Evolutionary conservation across 768 basidiomycete species (phyloP).

Genomic region (Dioszegia hungarica): DNA sequence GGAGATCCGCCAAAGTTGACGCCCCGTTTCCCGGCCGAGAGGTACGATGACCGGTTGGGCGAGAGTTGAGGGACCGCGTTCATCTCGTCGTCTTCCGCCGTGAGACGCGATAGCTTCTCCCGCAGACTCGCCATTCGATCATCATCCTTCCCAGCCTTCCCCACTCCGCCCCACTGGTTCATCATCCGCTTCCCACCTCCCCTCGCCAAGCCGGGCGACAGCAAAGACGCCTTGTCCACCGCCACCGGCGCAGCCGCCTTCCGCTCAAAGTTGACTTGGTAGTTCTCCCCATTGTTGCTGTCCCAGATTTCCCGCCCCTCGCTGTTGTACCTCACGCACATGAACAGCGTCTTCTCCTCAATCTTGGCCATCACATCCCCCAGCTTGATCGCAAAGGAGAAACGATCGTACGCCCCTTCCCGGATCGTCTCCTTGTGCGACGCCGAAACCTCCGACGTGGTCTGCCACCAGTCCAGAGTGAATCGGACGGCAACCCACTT

Average conservation of each 20-base stretch:
- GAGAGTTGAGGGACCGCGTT: conserved; percentile 17
- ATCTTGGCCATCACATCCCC: conserved; percentile 70
- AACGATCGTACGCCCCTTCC: conserved; percentile 44
- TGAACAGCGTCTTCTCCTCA: conserved; percentile 74
- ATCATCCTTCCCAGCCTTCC: conserved; percentile 50
- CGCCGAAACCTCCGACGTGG: conserved; percentile 85
- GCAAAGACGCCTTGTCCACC: conserved; percentile 6
- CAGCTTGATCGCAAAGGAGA: conserved; percentile 53
- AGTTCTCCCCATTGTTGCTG: conserved; percentile 75
- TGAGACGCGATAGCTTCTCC: conserved; percentile 65
- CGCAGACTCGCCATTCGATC: conserved; percentile 61
- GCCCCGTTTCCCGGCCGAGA: conserved; percentile 12
- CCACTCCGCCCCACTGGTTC: conserved; percentile 33
- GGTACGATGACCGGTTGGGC: conserved; percentile 17
- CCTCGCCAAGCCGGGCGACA: conserved; percentile 23
- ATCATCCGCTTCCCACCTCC: conserved; percentile 43
- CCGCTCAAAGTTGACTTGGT: conserved; percentile 64
- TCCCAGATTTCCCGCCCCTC: conserved; percentile 84
- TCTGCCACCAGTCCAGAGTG: conserved; percentile 93
- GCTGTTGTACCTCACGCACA: conserved; percentile 65
- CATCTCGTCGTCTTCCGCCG: conserved; percentile 42
- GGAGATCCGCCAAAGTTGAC: conserved; percentile 18
- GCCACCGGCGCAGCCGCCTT: background rate
- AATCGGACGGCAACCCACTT: conserved; percentile 86
- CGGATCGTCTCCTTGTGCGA: conserved; percentile 57